Evolutionary conservation across 768 basidiomycete species (phyloP).

Genomic region (Xerocomellus chrysenteron): DNA sequence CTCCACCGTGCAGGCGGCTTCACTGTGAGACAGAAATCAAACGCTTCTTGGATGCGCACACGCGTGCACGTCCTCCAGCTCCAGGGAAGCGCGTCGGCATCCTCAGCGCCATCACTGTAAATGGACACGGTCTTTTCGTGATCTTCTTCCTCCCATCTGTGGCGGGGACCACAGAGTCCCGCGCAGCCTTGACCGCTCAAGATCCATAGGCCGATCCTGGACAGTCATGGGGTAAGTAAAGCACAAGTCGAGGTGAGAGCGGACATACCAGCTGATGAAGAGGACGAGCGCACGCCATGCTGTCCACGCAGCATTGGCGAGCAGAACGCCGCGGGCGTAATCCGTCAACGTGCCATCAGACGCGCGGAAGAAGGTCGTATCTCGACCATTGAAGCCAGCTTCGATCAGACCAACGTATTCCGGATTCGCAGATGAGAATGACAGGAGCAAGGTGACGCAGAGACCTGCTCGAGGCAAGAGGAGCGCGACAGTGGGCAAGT

Average conservation of each 20-base stretch:
- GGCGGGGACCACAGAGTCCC: conserved; percentile 81
- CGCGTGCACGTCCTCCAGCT: conserved; percentile 73
- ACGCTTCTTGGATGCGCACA: conserved; percentile 72
- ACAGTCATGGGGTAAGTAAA: background rate
- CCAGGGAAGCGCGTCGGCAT: conserved; percentile 64
- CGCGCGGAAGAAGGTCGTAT: conserved; percentile 70
- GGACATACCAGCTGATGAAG: conserved; percentile 59
- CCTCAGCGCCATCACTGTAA: conserved; percentile 45
- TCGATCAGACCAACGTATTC: conserved; percentile 46
- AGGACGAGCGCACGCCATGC: conserved; percentile 73
- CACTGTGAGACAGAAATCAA: conserved; percentile 71
- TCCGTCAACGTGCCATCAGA: conserved; percentile 63
- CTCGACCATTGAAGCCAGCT: conserved; percentile 52
- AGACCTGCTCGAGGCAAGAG: conserved; percentile 83
- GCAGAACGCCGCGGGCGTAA: conserved; percentile 78
- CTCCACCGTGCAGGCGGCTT: conserved; percentile 38
- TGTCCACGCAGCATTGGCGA: conserved; percentile 80
- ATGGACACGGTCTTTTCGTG: conserved; percentile 56
- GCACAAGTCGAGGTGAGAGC: background rate
- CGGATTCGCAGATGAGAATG: conserved; percentile 53
- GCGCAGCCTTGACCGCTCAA: conserved; percentile 74
- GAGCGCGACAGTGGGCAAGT: conserved; percentile 76
- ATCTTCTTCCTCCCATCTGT: conserved; percentile 82
- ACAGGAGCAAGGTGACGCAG: conserved; percentile 66
- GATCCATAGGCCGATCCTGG: conserved; percentile 76